Conservation (phyloP, 2,329 filamentous ascomycete genomes). For the Sclerotiophoma versabilis region DNA sequence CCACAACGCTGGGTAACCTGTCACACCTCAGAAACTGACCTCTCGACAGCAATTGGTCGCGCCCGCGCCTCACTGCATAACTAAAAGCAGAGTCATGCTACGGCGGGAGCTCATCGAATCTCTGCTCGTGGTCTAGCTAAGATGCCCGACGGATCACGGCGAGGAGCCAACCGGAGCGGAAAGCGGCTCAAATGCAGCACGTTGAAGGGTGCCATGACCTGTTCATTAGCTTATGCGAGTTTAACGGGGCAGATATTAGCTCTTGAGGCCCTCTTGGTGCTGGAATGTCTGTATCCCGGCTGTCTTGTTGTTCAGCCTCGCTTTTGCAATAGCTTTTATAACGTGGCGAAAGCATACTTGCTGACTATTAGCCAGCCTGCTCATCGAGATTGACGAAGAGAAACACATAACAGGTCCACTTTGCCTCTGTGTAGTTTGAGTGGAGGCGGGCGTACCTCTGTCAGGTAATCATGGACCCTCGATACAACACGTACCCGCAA, state of each 20-base stretch:
- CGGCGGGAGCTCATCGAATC: constrained; percentile 41
- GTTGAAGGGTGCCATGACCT: constrained; percentile 21
- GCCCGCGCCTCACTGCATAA: constrained; percentile 41
- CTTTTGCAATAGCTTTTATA: neutral
- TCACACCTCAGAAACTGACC: constrained; percentile 36
- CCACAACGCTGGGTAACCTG: constrained; percentile 10
- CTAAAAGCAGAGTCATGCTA: constrained; percentile 33
- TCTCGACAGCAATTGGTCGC: constrained; percentile 39
- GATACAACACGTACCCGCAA: constrained; percentile 25
- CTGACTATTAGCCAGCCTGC: neutral
- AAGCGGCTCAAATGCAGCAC: constrained; percentile 32
- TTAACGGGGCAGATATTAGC: constrained; percentile 37
- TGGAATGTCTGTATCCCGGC: constrained; percentile 12
- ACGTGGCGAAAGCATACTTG: neutral
- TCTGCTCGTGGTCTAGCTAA: constrained; percentile 28
- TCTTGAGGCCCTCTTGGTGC: constrained; percentile 28
- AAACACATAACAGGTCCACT: neutral
- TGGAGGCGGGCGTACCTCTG: neutral
- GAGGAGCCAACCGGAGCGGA: constrained; percentile 37
- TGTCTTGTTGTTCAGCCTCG: constrained; percentile 6
- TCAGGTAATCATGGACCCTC: constrained; percentile 30
- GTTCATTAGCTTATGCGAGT: constrained; percentile 35
- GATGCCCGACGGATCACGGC: constrained; percentile 32
- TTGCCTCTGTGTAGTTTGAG: neutral
- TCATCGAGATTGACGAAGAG: neutral